Evolutionary conservation across 2,329 filamentous ascomycete species (phyloP).

Genomic region (Microcyclosporella mali): DNA sequence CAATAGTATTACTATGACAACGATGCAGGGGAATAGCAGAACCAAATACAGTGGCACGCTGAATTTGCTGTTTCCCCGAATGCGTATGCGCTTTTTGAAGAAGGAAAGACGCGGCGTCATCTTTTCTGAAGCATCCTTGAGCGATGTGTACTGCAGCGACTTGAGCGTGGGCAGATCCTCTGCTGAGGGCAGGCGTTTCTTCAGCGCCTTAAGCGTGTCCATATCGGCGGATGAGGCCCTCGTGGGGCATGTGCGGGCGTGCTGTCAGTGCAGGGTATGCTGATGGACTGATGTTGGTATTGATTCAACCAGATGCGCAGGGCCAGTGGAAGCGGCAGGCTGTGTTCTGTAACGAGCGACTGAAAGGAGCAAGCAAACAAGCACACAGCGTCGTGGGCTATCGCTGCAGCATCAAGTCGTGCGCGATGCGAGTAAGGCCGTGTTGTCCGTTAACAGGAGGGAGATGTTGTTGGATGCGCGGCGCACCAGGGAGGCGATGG

Average conservation of each 20-base stretch:
- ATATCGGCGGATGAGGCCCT: constrained; percentile 27
- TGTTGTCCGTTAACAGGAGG: background rate
- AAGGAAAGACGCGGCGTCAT: constrained; percentile 60
- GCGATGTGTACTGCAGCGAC: constrained; percentile 30
- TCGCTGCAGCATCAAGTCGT: constrained; percentile 8
- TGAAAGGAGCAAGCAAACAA: constrained; percentile 5
- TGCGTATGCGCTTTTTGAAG: constrained; percentile 75
- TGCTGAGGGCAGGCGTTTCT: constrained; percentile 42
- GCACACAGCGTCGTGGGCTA: constrained; percentile 2
- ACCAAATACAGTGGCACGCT: constrained; percentile 90
- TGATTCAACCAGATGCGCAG: background rate
- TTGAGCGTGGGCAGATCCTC: constrained; percentile 41
- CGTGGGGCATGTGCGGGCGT: constrained; percentile 16
- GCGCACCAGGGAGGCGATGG: too few relatives aligned
- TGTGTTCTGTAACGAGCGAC: constrained; percentile 12
- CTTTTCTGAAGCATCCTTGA: constrained; percentile 38
- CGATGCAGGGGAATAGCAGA: constrained; percentile 83
- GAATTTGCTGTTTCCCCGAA: constrained; percentile 86
- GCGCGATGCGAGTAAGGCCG: background rate
- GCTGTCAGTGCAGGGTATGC: constrained; percentile 13
- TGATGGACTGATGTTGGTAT: constrained; percentile 1
- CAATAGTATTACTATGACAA: constrained; percentile 83
- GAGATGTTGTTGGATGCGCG: background rate
- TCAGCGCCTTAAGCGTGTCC: constrained; percentile 40
- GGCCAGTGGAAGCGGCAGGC: too few relatives aligned